Evolutionary conservation across 805 yeast species (phyloP).

Genomic region (Kazachstania martiniae): DNA sequence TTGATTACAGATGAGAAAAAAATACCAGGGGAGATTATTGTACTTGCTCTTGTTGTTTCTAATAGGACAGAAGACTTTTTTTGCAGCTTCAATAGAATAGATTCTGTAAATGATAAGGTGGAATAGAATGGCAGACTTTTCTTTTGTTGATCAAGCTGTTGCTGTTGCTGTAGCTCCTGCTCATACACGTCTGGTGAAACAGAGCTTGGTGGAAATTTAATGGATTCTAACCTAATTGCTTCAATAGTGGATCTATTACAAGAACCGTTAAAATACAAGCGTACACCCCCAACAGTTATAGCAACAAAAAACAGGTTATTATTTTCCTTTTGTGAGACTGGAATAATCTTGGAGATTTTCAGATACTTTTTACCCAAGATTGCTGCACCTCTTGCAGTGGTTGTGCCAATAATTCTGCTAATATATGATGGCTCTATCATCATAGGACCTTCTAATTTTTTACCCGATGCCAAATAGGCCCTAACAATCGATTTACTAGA

Average conservation of each 20-base stretch:
- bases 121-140: slow-evolving; percentile 24
- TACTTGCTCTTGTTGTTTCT: slow-evolving; percentile 45
- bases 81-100: slow-evolving; percentile 36
- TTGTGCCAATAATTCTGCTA: slow-evolving; percentile 31
- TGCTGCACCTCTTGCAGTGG: slow-evolving; percentile 41
- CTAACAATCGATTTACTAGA: slow-evolving; percentile 75
- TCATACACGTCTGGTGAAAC: slow-evolving; percentile 24
- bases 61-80: slow-evolving; percentile 45
- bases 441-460: slow-evolving; percentile 33
- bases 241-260: slow-evolving; percentile 26
- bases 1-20: slow-evolving; percentile 54
- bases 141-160: slow-evolving; percentile 29
- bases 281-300: slow-evolving; percentile 71
- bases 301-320: slow-evolving; percentile 64
- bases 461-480: slow-evolving; percentile 48
- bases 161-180: slow-evolving; percentile 29
- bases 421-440: slow-evolving; percentile 30
- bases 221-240: slow-evolving; percentile 36
- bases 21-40: slow-evolving; percentile 76
- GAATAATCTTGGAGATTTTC: slow-evolving; percentile 40
- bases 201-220: slow-evolving; percentile 54
- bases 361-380: slow-evolving; percentile 44
- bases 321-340: slow-evolving; percentile 47
- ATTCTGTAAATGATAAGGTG: slow-evolving; percentile 21
- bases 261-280: slow-evolving; percentile 47